These are phyloP conservation scores for Trichoderma semiorbis DNA, from an alignment of 2,329 filamentous ascomycete species.

Conservation along the genomic window DNA sequence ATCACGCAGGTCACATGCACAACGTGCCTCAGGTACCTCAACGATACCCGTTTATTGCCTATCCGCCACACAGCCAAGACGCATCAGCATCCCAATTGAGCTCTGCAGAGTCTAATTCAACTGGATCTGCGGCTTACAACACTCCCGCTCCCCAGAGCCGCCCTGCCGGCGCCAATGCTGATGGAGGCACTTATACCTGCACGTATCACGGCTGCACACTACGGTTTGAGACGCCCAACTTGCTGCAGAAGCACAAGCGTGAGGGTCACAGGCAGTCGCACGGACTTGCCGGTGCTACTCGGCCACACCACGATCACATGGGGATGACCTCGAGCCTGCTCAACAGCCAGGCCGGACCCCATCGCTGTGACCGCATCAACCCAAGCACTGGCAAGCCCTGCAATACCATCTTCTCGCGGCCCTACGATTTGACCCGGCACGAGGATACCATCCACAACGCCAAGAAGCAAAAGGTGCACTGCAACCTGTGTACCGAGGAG, in stretches of 20 bases:
- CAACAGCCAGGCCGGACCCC: constrained; percentile 88
- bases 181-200: constrained; percentile 90
- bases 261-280: constrained; percentile 83
- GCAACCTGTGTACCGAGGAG: constrained; percentile 88
- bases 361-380: constrained; percentile 90
- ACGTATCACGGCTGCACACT: constrained; percentile 88
- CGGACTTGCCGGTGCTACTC: constrained; percentile 32
- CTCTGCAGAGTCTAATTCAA: constrained; percentile 44
- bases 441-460: constrained; percentile 97
- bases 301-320: constrained; percentile 31
- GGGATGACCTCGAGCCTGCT: constrained; percentile 54
- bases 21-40: constrained; percentile 43
- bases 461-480: constrained; percentile 90
- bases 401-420: constrained; percentile 89
- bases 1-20: constrained; percentile 1
- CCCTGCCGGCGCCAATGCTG: constrained; percentile 64
- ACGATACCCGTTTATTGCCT: constrained; percentile 49
- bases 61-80: constrained; percentile 33
- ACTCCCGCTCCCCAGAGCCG: constrained; percentile 40
- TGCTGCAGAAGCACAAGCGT: constrained; percentile 92
- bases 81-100: constrained; percentile 38
- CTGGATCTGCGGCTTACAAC: constrained; percentile 33
- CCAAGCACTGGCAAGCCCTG: constrained; percentile 93
- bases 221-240: constrained; percentile 81
- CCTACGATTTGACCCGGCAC: constrained; percentile 93